A percentile compares a stretch with the other conserved stretches of the same genome.
These are phyloP conservation scores for Hypoxylon fragiforme DNA, from an alignment of 495 filamentous ascomycete species.

Conservation along the genomic window DNA sequence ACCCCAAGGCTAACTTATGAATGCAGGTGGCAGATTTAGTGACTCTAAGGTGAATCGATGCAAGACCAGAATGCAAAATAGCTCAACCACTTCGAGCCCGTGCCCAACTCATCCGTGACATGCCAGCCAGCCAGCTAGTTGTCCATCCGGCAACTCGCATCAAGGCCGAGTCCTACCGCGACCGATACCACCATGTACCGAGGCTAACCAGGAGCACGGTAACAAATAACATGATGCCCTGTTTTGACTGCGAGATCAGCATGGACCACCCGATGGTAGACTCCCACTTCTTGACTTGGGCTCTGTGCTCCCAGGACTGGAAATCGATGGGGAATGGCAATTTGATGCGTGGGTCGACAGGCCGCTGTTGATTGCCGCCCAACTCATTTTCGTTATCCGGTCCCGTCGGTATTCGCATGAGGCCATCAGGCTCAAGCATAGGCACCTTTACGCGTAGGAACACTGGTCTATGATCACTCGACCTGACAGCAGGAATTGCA, in stretches of 20 bases:
- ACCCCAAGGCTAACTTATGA: too few species aligned
- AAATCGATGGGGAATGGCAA: constrained; percentile 48
- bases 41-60: too few species aligned
- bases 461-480: constrained; percentile 86
- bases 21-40: too few species aligned
- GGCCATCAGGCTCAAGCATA: constrained; percentile 40
- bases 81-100: constrained; percentile 1
- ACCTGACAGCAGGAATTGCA: constrained; percentile 71
- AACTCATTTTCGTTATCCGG: constrained; percentile 8
- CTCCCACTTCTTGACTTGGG: constrained; percentile 45
- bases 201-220: constrained; percentile 40
- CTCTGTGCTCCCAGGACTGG: constrained; percentile 49
- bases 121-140: background rate
- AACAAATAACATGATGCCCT: constrained; percentile 44
- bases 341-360: constrained; percentile 40
- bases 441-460: constrained; percentile 67
- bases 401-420: constrained; percentile 26
- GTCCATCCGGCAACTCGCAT: constrained; percentile 1
- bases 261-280: constrained; percentile 50
- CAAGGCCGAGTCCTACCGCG: constrained; percentile 23
- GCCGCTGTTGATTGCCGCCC: background rate
- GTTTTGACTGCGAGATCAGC: constrained; percentile 48
- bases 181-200: constrained; percentile 47
- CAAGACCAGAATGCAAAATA: background rate
- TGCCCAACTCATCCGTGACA: background rate